Evolutionary conservation across 2,329 filamentous ascomycete species (phyloP).

Genomic region (Tolypocladium cylindrosporum): DNA sequence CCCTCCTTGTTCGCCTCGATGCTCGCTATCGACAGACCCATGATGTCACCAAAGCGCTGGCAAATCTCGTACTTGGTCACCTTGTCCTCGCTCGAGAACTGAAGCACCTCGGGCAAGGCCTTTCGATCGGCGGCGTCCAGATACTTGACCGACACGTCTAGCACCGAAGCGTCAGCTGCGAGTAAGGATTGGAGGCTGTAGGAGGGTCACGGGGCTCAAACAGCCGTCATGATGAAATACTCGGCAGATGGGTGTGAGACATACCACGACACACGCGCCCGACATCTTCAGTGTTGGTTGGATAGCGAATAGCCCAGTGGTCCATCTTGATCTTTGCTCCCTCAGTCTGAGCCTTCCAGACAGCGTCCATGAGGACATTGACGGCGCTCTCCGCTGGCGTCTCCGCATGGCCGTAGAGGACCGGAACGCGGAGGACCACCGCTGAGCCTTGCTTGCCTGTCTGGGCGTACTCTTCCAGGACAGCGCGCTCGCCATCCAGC

Average conservation of each 20-base stretch:
- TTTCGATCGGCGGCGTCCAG: slow-evolving; percentile 37
- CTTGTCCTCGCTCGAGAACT: slow-evolving; percentile 78
- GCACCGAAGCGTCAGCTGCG: not conserved
- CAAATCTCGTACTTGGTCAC: slow-evolving; percentile 90
- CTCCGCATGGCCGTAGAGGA: slow-evolving; percentile 72
- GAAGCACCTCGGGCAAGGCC: slow-evolving; percentile 58
- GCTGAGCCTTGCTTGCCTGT: slow-evolving; percentile 43
- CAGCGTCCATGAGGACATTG: slow-evolving; percentile 66
- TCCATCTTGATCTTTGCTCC: slow-evolving; percentile 65
- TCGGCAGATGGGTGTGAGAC: slow-evolving; percentile 12
- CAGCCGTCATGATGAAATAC: not conserved
- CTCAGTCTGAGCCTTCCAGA: slow-evolving; percentile 63
- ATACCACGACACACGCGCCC: slow-evolving; percentile 63
- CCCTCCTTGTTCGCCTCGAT: slow-evolving; percentile 63
- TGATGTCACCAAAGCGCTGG: slow-evolving; percentile 64
- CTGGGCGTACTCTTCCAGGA: slow-evolving; percentile 49
- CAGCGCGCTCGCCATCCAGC: slow-evolving; percentile 50
- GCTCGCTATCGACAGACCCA: slow-evolving; percentile 59
- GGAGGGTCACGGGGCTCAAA: not conserved
- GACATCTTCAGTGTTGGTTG: slow-evolving; percentile 83
- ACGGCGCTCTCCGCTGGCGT: slow-evolving; percentile 68
- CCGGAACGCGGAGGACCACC: slow-evolving; percentile 68
- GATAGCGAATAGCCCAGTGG: slow-evolving; percentile 75
- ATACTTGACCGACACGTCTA: slow-evolving; percentile 65
- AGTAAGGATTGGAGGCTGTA: not conserved